Evolutionary conservation across 805 yeast species (phyloP).

Genomic region (Komagataella kurtzmanii): DNA sequence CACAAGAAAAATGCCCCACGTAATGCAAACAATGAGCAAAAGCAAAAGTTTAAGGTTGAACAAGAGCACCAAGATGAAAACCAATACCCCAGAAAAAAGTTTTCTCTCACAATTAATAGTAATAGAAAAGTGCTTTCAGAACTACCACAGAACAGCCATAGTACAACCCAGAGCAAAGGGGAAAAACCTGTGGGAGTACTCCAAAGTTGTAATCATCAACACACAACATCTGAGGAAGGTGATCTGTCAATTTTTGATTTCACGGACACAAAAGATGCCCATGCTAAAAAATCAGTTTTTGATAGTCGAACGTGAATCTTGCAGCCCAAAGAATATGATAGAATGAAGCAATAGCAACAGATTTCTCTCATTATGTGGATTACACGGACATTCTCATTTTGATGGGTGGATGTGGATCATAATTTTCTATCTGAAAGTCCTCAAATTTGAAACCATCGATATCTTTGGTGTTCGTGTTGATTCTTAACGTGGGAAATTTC

Average conservation of each 20-base stretch:
- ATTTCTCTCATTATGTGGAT: conserved; percentile 16
- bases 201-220: not conserved
- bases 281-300: too few relatives aligned
- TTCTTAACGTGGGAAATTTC: conserved; percentile 64
- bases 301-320: not conserved
- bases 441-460: conserved; percentile 86
- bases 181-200: not conserved
- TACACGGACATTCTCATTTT: conserved; percentile 93
- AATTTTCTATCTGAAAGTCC: conserved; percentile 72
- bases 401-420: conserved; percentile 72
- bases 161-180: not conserved
- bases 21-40: not conserved
- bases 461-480: conserved; percentile 49
- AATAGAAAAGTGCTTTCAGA: not conserved
- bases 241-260: not conserved
- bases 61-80: not conserved
- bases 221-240: not conserved
- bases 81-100: not conserved
- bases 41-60: not conserved
- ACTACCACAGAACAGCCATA: not conserved
- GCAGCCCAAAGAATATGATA: not conserved
- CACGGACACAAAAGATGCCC: not conserved
- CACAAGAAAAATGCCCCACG: not conserved
- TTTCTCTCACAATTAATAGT: not conserved
- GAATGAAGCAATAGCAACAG: not conserved